These are phyloP conservation scores for Parasitella parasitica DNA, from an alignment of 371 early-diverging fungal species.

Conservation along the genomic window DNA sequence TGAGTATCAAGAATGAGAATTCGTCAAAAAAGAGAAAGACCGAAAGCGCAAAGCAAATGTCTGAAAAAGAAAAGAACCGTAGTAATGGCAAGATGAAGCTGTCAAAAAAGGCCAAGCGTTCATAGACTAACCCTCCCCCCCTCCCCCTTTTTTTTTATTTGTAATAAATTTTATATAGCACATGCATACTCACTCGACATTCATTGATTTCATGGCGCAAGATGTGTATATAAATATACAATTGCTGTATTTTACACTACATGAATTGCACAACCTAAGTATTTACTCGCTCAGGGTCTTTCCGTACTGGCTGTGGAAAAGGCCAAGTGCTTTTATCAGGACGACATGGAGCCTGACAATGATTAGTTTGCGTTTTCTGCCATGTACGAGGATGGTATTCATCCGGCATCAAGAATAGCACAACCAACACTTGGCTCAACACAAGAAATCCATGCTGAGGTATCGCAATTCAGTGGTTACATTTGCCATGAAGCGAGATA, in stretches of 20 bases:
- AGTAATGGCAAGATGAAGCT: conserved; percentile 51
- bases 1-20: conserved; percentile 74
- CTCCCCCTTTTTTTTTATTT: neutral
- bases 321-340: conserved; percentile 50
- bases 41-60: conserved; percentile 51
- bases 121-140: conserved; percentile 22
- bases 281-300: conserved; percentile 56
- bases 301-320: conserved; percentile 73
- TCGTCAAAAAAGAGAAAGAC: conserved; percentile 69
- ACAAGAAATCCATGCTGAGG: conserved; percentile 1
- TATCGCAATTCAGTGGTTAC: conserved; percentile 4
- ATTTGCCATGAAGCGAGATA: conserved; percentile 13
- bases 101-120: conserved; percentile 47
- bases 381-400: conserved; percentile 46
- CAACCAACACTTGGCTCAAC: conserved; percentile 62
- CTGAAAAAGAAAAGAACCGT: conserved; percentile 51
- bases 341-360: conserved; percentile 41
- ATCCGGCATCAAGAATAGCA: conserved; percentile 71
- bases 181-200: neutral
- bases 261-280: neutral
- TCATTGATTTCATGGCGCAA: neutral
- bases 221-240: neutral
- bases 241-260: too few relatives aligned
- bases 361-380: conserved; percentile 41
- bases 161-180: conserved; percentile 8